Evolutionary conservation across 257 asterid genomes (phyloP).

Genomic region (Anisodus acutangulus): DNA sequence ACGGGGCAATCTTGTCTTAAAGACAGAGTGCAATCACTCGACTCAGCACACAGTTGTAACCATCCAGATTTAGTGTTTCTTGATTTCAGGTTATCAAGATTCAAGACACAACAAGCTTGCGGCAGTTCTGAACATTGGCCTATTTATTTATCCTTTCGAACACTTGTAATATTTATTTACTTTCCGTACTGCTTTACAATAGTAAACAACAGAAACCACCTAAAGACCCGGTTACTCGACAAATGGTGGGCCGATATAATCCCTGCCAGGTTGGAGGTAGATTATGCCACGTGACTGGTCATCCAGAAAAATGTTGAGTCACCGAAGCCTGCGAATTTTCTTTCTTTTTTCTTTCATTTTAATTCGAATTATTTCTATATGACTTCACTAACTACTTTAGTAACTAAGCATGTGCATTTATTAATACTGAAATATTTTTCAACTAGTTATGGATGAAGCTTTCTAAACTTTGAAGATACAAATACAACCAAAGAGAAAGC

Average conservation of each 20-base stretch:
- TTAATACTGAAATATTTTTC: background rate
- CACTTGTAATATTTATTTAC: no score
- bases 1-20: no score
- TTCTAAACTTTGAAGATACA: no score
- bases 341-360: conserved; percentile 35
- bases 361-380: background rate
- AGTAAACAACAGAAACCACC: conserved; percentile 59
- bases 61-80: no score
- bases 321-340: conserved; percentile 57
- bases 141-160: no score
- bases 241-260: conserved; percentile 38
- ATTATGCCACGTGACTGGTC: conserved; percentile 77
- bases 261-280: conserved; percentile 33
- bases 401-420: background rate
- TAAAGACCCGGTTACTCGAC: conserved; percentile 70
- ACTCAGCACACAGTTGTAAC: no score
- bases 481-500: no score
- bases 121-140: no score
- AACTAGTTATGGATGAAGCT: background rate
- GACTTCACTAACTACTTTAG: background rate
- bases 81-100: no score
- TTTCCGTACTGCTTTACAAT: no score
- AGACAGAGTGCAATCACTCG: no score
- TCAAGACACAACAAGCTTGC: no score
- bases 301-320: conserved; percentile 89